Evolutionary conservation across 2,329 filamentous ascomycete species (phyloP), one percentile per base, ranked within the genome.

Genomic region (Sodiomyces alkalinus): DNA sequence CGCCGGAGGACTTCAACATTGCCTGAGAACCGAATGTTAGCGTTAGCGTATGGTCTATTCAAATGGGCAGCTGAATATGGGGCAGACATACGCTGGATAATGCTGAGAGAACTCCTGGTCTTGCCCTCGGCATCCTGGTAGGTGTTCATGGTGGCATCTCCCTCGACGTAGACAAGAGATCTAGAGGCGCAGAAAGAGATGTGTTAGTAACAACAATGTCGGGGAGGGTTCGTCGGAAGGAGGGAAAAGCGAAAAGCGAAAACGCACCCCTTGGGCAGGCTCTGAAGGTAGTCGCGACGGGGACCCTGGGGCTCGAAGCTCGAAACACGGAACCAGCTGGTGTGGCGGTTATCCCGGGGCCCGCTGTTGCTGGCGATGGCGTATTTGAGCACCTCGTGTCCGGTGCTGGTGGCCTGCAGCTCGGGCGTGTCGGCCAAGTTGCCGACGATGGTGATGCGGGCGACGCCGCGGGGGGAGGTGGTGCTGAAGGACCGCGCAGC

Each of bases 371-470:
- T 80, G 28, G 72, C 86, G 37, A 98, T 60, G 4, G 73, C 59
- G 51, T 92, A 96, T 43, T 68, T 71, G 46, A 96, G 49, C 33
- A 92, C 46, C 38, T 92, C 80, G 38, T 65, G 66, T 33, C 83
- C 83, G 29, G 60, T 75, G 44, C 69, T 67, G 26, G 80, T 81
- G 33, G 72, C 53, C 20, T 68, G 63, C 40, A 85, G 45, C 62
- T 94, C 86, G 33, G 90, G 87, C 29, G 72, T 67, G 43, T 74
- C 69, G 35, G 70, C 83, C 28, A 98, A 73, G 53, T 85, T 79
- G 47, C 90, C 90, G 42, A 94, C 68, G 53, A 98, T 63, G 45
- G 74, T 79, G 62, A 98, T 79, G 55, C 76, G 79, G 41, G 90
- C 81, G 40, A 90, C 47, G 37, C 65, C 56, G 37, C 70, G 66